These are phyloP conservation scores for Akanthomyces muscarius DNA, from an alignment of 2,329 filamentous ascomycete genomes.

Conservation along the genomic window DNA sequence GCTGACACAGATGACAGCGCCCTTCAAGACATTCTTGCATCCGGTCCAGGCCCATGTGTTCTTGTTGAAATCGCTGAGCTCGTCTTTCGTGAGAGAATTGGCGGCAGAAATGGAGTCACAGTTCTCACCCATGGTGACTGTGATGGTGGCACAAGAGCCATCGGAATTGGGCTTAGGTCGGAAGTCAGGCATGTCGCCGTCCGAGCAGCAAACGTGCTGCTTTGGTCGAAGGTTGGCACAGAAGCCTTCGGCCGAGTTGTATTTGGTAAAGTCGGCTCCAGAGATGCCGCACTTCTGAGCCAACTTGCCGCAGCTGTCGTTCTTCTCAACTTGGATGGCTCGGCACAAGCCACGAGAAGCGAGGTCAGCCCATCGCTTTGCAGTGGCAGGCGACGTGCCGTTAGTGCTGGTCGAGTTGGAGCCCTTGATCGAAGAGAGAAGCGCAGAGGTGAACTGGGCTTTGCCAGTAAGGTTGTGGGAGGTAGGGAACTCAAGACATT, in stretches of 20 bases:
- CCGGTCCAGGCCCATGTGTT: conserved; percentile 26
- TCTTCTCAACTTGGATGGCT: conserved; percentile 27
- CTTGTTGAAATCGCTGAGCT: conserved; percentile 26
- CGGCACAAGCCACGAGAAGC: neutral
- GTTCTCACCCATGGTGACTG: conserved; percentile 29
- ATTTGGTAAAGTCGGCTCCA: conserved; percentile 33
- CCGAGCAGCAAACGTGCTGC: conserved; percentile 31
- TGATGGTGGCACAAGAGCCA: conserved; percentile 34
- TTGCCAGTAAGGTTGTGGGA: conserved; percentile 5
- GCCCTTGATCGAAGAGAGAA: conserved; percentile 1
- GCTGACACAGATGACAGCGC: conserved; percentile 22
- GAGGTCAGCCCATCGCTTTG: neutral
- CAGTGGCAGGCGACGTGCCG: neutral
- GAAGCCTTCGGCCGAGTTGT: conserved; percentile 30
- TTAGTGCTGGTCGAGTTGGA: conserved; percentile 6
- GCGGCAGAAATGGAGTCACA: conserved; percentile 30
- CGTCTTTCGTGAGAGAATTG: conserved; percentile 18
- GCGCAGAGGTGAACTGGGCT: neutral
- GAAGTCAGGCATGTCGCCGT: conserved; percentile 32
- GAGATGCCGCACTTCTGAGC: conserved; percentile 38
- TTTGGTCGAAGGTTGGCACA: conserved; percentile 26
- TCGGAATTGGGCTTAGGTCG: conserved; percentile 31
- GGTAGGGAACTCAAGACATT: neutral
- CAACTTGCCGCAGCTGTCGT: conserved; percentile 36
- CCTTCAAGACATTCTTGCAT: conserved; percentile 18